A percentile compares a stretch with the other conserved stretches of the same genome.
These are phyloP conservation scores for Clavispora phyllophila DNA, from an alignment of 805 yeast genomes.

Conservation along the genomic window DNA sequence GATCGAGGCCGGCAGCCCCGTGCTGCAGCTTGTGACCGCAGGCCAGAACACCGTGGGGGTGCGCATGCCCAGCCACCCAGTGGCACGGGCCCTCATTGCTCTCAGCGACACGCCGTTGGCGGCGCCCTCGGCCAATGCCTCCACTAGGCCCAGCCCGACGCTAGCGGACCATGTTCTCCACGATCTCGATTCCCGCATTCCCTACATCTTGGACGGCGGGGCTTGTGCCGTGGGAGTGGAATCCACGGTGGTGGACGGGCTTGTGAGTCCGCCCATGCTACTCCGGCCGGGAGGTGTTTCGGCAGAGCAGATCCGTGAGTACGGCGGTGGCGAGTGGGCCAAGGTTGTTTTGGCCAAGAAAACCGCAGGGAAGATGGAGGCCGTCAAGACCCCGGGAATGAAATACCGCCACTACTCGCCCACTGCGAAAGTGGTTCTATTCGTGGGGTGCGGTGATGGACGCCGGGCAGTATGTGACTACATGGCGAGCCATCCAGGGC, in stretches of 20 bases:
- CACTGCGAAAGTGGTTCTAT: constrained; percentile 69
- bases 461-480: constrained; percentile 25
- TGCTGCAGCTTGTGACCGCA: constrained; percentile 78
- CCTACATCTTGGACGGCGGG: constrained; percentile 88
- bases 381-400: constrained; percentile 95
- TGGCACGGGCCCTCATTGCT: constrained; percentile 87
- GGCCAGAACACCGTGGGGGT: constrained; percentile 89
- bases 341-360: constrained; percentile 59
- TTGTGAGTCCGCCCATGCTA: constrained; percentile 77
- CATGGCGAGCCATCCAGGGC: constrained; percentile 14
- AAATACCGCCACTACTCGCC: constrained; percentile 96
- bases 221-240: constrained; percentile 85
- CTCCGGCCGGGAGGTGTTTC: constrained; percentile 94
- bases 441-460: constrained; percentile 48
- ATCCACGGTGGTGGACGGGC: constrained; percentile 90
- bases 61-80: constrained; percentile 78
- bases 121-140: constrained; percentile 97
- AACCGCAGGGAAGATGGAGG: constrained; percentile 59
- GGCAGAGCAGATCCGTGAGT: constrained; percentile 60
- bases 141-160: constrained; percentile 94
- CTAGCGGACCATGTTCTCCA: constrained; percentile 76
- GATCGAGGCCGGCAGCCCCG: constrained; percentile 37
- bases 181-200: constrained; percentile 77
- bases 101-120: constrained; percentile 85
- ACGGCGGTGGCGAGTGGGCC: constrained; percentile 69